A percentile compares a stretch with the other conserved stretches of the same genome.
Evolutionary conservation across 2,329 filamentous ascomycete genomes (phyloP).

Genomic region (Pochonia chlamydosporia): DNA sequence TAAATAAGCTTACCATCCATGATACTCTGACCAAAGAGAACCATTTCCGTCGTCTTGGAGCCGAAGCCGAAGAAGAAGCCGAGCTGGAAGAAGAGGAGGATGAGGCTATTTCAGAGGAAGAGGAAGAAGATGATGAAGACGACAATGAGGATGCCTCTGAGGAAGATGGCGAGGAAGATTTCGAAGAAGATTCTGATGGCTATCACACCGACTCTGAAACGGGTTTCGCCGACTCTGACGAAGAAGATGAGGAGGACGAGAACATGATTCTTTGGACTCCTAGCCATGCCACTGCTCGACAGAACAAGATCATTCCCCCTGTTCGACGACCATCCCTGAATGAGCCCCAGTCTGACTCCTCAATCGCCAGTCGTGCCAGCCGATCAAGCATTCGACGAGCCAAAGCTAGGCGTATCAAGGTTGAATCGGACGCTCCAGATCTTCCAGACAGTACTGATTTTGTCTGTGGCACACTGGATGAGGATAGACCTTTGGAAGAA

Average conservation of each 20-base stretch:
- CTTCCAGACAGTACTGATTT: slow-evolving; percentile 97
- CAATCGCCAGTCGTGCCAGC: slow-evolving; percentile 39
- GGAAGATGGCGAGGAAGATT: slow-evolving; percentile 43
- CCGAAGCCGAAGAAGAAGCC: slow-evolving; percentile 88
- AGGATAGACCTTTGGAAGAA: slow-evolving; percentile 90
- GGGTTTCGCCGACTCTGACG: slow-evolving; percentile 63
- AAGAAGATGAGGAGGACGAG: slow-evolving; percentile 65
- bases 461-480: slow-evolving; percentile 95
- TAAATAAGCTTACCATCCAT: slow-evolving; percentile 74
- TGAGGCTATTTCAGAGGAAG: slow-evolving; percentile 34
- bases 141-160: slow-evolving; percentile 47
- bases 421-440: slow-evolving; percentile 58
- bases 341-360: slow-evolving; percentile 55
- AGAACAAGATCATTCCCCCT: slow-evolving; percentile 27
- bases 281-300: slow-evolving; percentile 32
- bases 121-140: slow-evolving; percentile 42
- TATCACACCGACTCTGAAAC: slow-evolving; percentile 71
- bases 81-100: slow-evolving; percentile 64
- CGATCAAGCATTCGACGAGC: slow-evolving; percentile 20
- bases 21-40: slow-evolving; percentile 90
- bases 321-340: slow-evolving; percentile 31
- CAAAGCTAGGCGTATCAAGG: slow-evolving; percentile 18
- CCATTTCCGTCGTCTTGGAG: slow-evolving; percentile 74
- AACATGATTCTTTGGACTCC: slow-evolving; percentile 50
- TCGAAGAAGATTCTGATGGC: slow-evolving; percentile 58